Conservation (phyloP, 768 basidiomycete genomes). For the Exidia glandulosa region DNA sequence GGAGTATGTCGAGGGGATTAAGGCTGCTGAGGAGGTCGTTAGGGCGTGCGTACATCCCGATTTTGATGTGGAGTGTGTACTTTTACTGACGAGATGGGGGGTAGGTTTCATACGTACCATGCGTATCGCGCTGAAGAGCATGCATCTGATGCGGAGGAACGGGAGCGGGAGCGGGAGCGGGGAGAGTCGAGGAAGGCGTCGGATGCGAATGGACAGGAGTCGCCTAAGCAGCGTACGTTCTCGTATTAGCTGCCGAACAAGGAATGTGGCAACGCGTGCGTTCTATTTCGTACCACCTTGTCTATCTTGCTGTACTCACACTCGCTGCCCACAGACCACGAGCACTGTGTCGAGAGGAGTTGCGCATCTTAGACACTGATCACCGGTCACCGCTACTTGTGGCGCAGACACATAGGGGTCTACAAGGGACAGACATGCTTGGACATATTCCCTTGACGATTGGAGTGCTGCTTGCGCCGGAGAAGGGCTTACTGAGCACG, state of each 20-base stretch:
- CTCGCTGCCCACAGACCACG: too few species aligned
- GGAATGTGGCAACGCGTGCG: background rate
- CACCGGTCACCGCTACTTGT: too few species aligned
- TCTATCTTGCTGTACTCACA: too few species aligned
- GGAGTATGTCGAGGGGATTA: constrained; percentile 55
- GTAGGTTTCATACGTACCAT: background rate
- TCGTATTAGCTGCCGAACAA: background rate
- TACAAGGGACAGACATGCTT: too few species aligned
- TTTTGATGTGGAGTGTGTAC: background rate
- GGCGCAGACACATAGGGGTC: too few species aligned
- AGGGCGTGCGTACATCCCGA: constrained; percentile 34
- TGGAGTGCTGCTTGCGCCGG: too few species aligned
- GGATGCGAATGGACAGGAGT: too few species aligned
- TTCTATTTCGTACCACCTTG: background rate
- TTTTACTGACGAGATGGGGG: background rate
- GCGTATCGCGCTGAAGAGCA: background rate
- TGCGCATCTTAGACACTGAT: too few species aligned
- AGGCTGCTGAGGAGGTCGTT: constrained; percentile 50
- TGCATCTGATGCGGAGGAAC: background rate
- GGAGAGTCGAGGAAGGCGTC: too few species aligned
- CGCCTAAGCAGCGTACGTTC: background rate
- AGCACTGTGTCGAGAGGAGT: too few species aligned
- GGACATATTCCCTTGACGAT: too few species aligned
- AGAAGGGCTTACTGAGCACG: too few species aligned
- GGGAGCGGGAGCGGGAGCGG: background rate